phyloP scores from a whole-genome alignment of 2,329 filamentous ascomycete species.

The Knufia fluminis region DNA sequence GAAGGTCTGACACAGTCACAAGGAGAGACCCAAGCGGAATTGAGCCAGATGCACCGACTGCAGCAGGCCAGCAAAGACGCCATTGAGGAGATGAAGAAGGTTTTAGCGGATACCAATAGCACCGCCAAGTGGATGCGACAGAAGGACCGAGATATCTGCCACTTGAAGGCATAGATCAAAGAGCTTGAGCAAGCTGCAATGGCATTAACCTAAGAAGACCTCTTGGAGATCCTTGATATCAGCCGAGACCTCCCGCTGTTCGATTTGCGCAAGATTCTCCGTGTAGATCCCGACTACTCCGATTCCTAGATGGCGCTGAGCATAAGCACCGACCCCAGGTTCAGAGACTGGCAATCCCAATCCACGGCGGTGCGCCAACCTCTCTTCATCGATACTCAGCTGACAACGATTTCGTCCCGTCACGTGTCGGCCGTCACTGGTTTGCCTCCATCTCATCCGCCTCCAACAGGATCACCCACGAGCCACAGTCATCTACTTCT shows the following conservation, averaged over 20 bases:
- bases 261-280: constrained; percentile 6
- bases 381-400: constrained; percentile 8
- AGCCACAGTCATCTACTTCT: constrained; percentile 6
- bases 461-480: constrained; percentile 5
- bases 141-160: constrained; percentile 7
- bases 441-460: constrained; percentile 8
- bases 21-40: constrained; percentile 2
- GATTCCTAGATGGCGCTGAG: constrained; percentile 5
- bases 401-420: not conserved
- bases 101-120: constrained; percentile 5
- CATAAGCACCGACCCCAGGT: constrained; percentile 1
- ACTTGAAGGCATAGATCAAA: constrained; percentile 9
- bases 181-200: not conserved
- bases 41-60: constrained; percentile 6
- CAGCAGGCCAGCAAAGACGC: constrained; percentile 10
- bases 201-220: constrained; percentile 7
- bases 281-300: constrained; percentile 6
- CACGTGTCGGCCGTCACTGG: constrained; percentile 5
- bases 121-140: constrained; percentile 11
- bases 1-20: constrained; percentile 4
- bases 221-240: constrained; percentile 7
- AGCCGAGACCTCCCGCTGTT: constrained; percentile 1
- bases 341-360: constrained; percentile 9
- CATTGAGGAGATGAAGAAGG: constrained; percentile 8
- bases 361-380: not conserved